These are phyloP conservation scores for Aciculosporium take DNA, from an alignment of 2,329 filamentous ascomycete genomes.

Conservation along the genomic window DNA sequence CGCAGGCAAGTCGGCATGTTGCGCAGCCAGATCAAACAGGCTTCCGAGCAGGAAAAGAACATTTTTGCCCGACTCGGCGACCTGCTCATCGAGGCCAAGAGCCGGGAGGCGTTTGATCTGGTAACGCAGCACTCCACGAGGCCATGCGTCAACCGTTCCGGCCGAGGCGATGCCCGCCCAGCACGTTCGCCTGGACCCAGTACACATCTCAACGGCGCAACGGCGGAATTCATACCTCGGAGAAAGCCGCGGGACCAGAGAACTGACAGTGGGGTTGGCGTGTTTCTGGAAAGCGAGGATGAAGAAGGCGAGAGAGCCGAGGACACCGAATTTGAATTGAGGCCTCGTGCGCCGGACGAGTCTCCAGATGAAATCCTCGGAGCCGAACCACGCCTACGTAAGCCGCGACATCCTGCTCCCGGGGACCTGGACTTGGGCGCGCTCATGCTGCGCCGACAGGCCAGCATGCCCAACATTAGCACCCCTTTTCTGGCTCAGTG, in stretches of 20 bases:
- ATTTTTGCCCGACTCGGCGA: constrained; percentile 34
- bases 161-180: neutral
- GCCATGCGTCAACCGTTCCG: neutral
- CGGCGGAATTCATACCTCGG: constrained; percentile 20
- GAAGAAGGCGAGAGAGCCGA: neutral
- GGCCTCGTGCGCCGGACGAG: neutral
- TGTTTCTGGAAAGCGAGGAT: neutral
- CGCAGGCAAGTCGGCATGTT: constrained; percentile 29
- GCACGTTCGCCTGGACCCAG: neutral
- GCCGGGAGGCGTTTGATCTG: constrained; percentile 24
- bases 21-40: constrained; percentile 27
- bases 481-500: neutral
- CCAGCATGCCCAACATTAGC: constrained; percentile 2
- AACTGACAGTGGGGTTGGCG: neutral
- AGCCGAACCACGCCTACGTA: neutral
- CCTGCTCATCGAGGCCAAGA: constrained; percentile 33
- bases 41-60: constrained; percentile 30
- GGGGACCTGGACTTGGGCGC: neutral
- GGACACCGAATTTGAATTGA: neutral
- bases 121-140: constrained; percentile 13
- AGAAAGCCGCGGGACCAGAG: neutral
- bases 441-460: neutral
- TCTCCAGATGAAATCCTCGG: neutral
- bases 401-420: neutral
- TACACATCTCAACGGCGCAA: constrained; percentile 15